These are phyloP conservation scores for Claviceps pusilla DNA, from an alignment of 2,329 filamentous ascomycete genomes.

Conservation along the genomic window DNA sequence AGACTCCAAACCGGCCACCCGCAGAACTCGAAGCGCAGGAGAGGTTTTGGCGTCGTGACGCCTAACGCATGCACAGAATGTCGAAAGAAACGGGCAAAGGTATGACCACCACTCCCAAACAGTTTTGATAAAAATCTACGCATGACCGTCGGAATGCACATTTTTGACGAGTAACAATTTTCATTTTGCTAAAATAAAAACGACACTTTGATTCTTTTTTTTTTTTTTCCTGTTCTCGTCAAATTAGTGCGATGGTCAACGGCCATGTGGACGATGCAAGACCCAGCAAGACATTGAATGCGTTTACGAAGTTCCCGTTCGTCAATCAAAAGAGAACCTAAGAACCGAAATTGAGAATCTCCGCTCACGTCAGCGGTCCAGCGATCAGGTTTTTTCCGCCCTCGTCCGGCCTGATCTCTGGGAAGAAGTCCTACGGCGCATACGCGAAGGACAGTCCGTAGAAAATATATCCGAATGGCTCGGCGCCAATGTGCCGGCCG, in stretches of 20 bases:
- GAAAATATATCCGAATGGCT: slow-evolving; percentile 44
- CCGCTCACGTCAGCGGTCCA: slow-evolving; percentile 37
- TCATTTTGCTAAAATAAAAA: background rate
- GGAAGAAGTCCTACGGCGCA: slow-evolving; percentile 37
- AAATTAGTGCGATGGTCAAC: slow-evolving; percentile 43
- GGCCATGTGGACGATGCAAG: slow-evolving; percentile 40
- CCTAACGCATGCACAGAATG: slow-evolving; percentile 48
- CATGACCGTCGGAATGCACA: background rate
- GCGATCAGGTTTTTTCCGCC: slow-evolving; percentile 40
- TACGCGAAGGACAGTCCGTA: slow-evolving; percentile 38
- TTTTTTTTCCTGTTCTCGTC: no score
- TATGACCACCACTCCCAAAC: slow-evolving; percentile 12
- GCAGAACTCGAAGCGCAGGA: slow-evolving; percentile 31
- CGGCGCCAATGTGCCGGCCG: slow-evolving; percentile 17
- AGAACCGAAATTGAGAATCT: slow-evolving; percentile 44
- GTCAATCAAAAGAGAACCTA: slow-evolving; percentile 48
- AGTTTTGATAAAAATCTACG: background rate
- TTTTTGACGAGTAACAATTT: background rate
- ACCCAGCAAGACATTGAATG: slow-evolving; percentile 40
- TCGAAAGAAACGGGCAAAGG: slow-evolving; percentile 47
- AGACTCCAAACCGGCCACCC: slow-evolving; percentile 15
- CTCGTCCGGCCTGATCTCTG: slow-evolving; percentile 34
- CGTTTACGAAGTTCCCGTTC: slow-evolving; percentile 46
- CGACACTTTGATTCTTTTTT: background rate
- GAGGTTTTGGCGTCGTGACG: slow-evolving; percentile 41